A percentile compares a stretch with the other conserved stretches of the same genome.
Conservation (phyloP, 179 eudicot genomes). For the Heliamphora pulchella region DNA sequence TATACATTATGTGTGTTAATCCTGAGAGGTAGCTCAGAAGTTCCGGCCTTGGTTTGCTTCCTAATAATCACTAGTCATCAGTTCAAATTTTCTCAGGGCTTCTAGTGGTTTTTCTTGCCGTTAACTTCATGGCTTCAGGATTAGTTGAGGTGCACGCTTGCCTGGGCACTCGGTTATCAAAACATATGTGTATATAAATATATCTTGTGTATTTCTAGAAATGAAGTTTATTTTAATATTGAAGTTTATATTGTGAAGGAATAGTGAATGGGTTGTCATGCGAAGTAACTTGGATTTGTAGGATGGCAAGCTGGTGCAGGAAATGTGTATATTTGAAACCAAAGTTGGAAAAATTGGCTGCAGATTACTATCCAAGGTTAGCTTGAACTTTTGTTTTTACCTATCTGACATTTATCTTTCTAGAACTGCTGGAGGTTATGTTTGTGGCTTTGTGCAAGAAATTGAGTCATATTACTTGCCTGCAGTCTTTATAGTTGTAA, state of each 20-base stretch:
- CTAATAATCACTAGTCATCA: no score
- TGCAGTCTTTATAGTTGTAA: neutral
- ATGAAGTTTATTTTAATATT: neutral
- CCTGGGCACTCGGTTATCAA: neutral
- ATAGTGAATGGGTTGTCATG: neutral
- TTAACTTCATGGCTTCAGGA: no score
- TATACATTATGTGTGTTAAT: no score
- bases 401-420: neutral
- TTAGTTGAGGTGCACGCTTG: no score
- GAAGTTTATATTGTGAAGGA: neutral
- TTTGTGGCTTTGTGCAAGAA: neutral
- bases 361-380: constrained; percentile 36
- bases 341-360: constrained; percentile 60
- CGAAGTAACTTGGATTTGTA: neutral
- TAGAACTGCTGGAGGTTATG: neutral
- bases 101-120: no score
- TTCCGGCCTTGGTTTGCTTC: no score
- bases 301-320: constrained; percentile 18
- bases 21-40: no score
- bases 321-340: constrained; percentile 71
- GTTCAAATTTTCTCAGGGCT: no score
- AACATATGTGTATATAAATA: neutral
- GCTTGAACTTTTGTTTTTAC: constrained; percentile 7
- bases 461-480: neutral
- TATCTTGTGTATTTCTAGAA: neutral